Evolutionary conservation across 805 yeast genomes (phyloP).

Genomic region (Teunomyces tritomae): DNA sequence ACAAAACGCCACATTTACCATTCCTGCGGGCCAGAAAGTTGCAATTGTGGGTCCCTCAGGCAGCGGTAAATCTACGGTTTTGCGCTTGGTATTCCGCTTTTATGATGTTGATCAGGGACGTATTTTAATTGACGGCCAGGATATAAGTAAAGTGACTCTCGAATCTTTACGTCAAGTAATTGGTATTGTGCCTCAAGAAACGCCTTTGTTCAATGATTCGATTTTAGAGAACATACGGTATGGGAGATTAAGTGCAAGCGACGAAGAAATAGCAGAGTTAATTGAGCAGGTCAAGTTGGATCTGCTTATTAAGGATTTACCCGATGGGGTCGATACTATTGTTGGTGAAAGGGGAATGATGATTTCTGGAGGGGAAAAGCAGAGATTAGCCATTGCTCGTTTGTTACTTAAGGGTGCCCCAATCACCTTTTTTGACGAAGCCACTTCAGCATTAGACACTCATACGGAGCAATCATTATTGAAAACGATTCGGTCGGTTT

Average conservation of each 20-base stretch:
- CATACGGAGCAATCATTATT: conserved; percentile 88
- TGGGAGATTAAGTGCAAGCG: conserved; percentile 72
- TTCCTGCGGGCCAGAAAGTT: conserved; percentile 87
- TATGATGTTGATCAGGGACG: conserved; percentile 80
- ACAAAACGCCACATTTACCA: conserved; percentile 73
- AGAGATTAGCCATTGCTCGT: conserved; percentile 89
- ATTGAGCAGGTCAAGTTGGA: conserved; percentile 70
- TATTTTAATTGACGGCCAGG: conserved; percentile 85
- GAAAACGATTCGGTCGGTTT: conserved; percentile 66
- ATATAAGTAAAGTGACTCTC: conserved; percentile 68
- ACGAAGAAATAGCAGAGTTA: conserved; percentile 64
- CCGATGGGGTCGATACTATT: conserved; percentile 79
- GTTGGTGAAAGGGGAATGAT: conserved; percentile 98
- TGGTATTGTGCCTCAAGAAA: conserved; percentile 97
- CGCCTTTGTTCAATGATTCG: conserved; percentile 91
- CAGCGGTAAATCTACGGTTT: conserved; percentile 88
- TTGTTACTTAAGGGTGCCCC: conserved; percentile 83
- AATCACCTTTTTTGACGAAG: conserved; percentile 93
- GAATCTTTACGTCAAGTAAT: conserved; percentile 70
- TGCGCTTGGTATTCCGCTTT: conserved; percentile 82
- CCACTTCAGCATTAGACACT: conserved; percentile 94
- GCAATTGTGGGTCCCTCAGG: conserved; percentile 98
- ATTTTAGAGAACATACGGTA: conserved; percentile 84
- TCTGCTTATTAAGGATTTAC: conserved; percentile 61
- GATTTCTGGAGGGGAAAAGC: conserved; percentile 99